Percentiles rank a stretch among this genome's conserved stretches.
phyloP scores from a whole-genome alignment of 495 filamentous ascomycete genomes.

The Penicillium arizonense region DNA sequence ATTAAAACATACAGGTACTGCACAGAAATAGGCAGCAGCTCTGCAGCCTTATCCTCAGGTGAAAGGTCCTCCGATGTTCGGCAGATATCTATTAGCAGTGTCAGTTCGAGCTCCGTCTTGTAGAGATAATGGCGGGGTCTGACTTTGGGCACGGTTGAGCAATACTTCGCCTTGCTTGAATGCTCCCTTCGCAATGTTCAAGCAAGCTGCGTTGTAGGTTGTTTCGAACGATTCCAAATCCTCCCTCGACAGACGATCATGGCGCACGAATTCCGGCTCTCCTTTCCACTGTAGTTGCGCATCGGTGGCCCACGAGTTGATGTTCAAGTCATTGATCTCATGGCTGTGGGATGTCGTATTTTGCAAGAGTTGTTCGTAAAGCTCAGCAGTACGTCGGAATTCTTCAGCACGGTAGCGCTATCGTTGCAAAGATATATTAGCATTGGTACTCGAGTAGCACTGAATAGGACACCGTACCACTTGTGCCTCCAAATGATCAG shows the following conservation, averaged over 20 bases:
- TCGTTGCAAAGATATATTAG: constrained; percentile 5
- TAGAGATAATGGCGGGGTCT: not conserved
- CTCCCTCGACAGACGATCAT: constrained; percentile 62
- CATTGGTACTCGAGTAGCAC: constrained; percentile 2
- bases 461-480: constrained; percentile 51
- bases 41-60: constrained; percentile 78
- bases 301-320: constrained; percentile 77
- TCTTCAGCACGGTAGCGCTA: constrained; percentile 81
- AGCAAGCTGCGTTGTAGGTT: constrained; percentile 88
- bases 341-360: constrained; percentile 47
- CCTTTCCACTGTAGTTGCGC: constrained; percentile 88
- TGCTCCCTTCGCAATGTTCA: constrained; percentile 76
- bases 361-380: constrained; percentile 64
- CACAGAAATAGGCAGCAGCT: constrained; percentile 80
- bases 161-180: constrained; percentile 72
- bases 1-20: constrained; percentile 82
- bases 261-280: constrained; percentile 48
- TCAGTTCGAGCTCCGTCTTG: constrained; percentile 3
- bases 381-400: constrained; percentile 66
- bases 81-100: constrained; percentile 63
- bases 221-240: constrained; percentile 92
- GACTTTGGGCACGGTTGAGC: constrained; percentile 75
- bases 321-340: constrained; percentile 82
- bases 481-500: constrained; percentile 85
- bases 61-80: constrained; percentile 77